These are phyloP conservation scores for Stygiomarasmius scandens DNA, from an alignment of 1,284 basidiomycete species.

Conservation along the genomic window DNA sequence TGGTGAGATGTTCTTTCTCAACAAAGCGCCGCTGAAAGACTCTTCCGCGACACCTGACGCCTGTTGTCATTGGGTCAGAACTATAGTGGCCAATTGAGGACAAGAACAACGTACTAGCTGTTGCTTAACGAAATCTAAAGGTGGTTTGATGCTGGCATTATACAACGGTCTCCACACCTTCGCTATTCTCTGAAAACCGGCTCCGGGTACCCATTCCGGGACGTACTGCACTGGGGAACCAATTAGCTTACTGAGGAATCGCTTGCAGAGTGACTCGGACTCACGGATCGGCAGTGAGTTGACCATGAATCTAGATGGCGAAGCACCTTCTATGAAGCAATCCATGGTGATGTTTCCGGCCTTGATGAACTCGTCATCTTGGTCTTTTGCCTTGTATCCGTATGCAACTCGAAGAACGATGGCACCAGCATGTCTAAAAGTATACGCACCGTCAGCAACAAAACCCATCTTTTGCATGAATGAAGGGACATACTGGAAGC, in stretches of 20 bases:
- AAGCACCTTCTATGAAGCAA: slow-evolving; percentile 26
- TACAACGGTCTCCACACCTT: slow-evolving; percentile 19
- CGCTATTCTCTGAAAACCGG: slow-evolving; percentile 25
- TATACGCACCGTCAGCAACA: background rate
- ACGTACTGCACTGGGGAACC: slow-evolving; percentile 22
- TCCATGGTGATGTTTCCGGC: slow-evolving; percentile 32
- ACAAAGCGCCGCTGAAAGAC: background rate
- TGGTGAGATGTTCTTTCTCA: background rate
- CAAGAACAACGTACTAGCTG: slow-evolving; percentile 20
- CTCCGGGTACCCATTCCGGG: slow-evolving; percentile 31
- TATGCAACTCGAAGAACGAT: slow-evolving; percentile 36
- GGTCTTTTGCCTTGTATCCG: slow-evolving; percentile 34
- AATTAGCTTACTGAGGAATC: background rate
- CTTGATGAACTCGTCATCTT: slow-evolving; percentile 32
- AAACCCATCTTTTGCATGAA: background rate
- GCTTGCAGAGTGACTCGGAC: slow-evolving; percentile 10
- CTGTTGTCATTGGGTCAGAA: background rate
- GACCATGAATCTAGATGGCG: slow-evolving; percentile 32
- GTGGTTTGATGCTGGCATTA: slow-evolving; percentile 19
- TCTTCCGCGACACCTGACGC: background rate
- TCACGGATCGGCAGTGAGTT: slow-evolving; percentile 32
- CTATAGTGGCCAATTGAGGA: too few species aligned
- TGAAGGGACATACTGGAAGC: slow-evolving; percentile 10
- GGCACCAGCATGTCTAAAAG: slow-evolving; percentile 25
- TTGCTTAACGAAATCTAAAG: slow-evolving; percentile 25